Evolutionary conservation across 2,329 filamentous ascomycete genomes (phyloP).

Genomic region (Trematosphaeria pertusa): DNA sequence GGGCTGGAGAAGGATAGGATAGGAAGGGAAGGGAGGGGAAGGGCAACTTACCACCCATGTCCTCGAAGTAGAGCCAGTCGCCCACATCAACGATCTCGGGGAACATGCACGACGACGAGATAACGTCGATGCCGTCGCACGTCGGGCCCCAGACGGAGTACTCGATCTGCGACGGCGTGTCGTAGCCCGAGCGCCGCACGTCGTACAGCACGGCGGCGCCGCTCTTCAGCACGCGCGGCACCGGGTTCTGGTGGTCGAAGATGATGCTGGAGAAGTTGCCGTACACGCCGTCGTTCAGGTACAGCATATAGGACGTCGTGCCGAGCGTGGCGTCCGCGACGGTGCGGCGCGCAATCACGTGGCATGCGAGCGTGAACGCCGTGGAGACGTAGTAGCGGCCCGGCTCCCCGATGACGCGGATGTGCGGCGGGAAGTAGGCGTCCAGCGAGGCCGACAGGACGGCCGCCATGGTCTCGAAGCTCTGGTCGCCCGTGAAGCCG

Average conservation of each 20-base stretch:
- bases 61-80: conserved; percentile 98
- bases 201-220: conserved; percentile 65
- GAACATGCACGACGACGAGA: conserved; percentile 81
- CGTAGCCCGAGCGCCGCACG: conserved; percentile 42
- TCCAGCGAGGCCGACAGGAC: conserved; percentile 83
- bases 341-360: conserved; percentile 93
- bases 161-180: conserved; percentile 66
- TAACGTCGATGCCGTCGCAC: conserved; percentile 96
- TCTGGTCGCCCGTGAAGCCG: conserved; percentile 89
- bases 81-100: conserved; percentile 82
- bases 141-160: conserved; percentile 99
- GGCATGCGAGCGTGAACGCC: conserved; percentile 93
- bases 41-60: conserved; percentile 73
- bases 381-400: conserved; percentile 94
- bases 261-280: conserved; percentile 99
- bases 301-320: conserved; percentile 88
- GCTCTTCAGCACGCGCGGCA: conserved; percentile 78
- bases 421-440: conserved; percentile 80
- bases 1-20: neutral
- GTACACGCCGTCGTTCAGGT: conserved; percentile 96
- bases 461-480: conserved; percentile 87
- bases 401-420: conserved; percentile 93
- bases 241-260: conserved; percentile 95
- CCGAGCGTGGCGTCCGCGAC: conserved; percentile 73
- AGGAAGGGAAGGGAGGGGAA: neutral